Evolutionary conservation across 2,329 filamentous ascomycete genomes (phyloP).

Genomic region (Sclerotinia subarctica): DNA sequence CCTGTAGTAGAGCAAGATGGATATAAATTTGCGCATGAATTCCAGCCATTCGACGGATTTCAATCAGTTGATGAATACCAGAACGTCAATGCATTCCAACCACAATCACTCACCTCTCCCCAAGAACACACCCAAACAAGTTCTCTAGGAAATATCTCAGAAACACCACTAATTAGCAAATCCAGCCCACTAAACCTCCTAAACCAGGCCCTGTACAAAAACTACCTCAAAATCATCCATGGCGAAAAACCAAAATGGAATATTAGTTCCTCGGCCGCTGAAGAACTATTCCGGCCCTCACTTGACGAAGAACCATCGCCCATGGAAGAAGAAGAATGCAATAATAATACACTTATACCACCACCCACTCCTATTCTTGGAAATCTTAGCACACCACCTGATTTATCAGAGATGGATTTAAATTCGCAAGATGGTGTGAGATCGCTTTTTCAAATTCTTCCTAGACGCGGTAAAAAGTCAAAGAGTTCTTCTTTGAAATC

Average conservation of each 20-base stretch:
- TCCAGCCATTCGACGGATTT: too few relatives aligned
- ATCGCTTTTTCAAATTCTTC: not conserved
- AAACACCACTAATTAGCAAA: not conserved
- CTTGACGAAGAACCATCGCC: fast-evolving
- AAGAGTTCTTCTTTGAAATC: not conserved
- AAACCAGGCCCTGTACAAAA: not conserved
- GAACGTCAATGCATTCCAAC: not conserved
- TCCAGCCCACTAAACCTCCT: not conserved
- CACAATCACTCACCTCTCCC: not conserved
- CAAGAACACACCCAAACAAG: not conserved
- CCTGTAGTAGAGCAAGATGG: too few relatives aligned
- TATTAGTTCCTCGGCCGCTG: not conserved
- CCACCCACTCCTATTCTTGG: fast-evolving
- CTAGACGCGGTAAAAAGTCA: fast-evolving
- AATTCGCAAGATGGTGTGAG: not conserved
- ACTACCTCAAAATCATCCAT: not conserved
- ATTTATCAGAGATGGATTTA: too few relatives aligned
- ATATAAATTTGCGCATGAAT: too few relatives aligned
- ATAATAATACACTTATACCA: not conserved
- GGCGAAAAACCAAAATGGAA: not conserved
- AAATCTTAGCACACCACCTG: too few relatives aligned
- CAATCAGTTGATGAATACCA: too few relatives aligned
- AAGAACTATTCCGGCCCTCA: not conserved
- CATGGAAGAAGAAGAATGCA: too few relatives aligned
- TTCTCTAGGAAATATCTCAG: not conserved